Percentiles rank a stretch among this genome's conserved stretches.
Conservation (phyloP, 257 asterid genomes). For the Solanum gandarillasii region DNA sequence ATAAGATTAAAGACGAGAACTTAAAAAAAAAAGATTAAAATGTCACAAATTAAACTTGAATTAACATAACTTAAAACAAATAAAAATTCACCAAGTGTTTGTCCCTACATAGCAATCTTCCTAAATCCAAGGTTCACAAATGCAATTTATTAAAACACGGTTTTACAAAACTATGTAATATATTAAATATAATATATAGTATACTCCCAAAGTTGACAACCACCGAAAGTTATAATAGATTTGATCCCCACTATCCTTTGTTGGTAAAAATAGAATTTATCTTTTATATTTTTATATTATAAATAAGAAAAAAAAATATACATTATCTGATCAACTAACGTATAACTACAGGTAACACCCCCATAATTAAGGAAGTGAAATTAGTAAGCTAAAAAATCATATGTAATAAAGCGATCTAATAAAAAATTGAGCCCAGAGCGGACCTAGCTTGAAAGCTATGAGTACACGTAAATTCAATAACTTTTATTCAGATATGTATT, state of each 20-base stretch:
- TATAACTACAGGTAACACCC: background rate
- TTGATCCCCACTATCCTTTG: background rate
- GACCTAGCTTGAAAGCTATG: background rate
- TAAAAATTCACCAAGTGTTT: background rate
- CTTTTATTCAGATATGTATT: background rate
- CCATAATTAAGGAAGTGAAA: background rate
- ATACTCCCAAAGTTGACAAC: background rate
- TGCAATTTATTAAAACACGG: background rate
- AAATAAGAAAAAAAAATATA: background rate
- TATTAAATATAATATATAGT: background rate
- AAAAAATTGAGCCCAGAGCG: background rate
- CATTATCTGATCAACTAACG: background rate
- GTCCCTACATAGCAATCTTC: background rate
- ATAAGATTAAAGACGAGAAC: background rate
- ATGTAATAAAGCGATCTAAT: background rate
- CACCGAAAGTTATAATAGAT: conserved; percentile 2
- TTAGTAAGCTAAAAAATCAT: background rate
- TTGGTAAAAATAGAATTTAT: background rate
- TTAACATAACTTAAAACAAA: background rate
- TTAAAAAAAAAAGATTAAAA: background rate
- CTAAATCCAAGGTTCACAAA: background rate
- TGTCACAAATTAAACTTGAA: background rate
- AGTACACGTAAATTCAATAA: background rate
- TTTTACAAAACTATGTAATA: background rate
- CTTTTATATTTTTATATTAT: background rate